Conservation (phyloP, 1,139 yeast species). For the Candida gigantensis region DNA sequence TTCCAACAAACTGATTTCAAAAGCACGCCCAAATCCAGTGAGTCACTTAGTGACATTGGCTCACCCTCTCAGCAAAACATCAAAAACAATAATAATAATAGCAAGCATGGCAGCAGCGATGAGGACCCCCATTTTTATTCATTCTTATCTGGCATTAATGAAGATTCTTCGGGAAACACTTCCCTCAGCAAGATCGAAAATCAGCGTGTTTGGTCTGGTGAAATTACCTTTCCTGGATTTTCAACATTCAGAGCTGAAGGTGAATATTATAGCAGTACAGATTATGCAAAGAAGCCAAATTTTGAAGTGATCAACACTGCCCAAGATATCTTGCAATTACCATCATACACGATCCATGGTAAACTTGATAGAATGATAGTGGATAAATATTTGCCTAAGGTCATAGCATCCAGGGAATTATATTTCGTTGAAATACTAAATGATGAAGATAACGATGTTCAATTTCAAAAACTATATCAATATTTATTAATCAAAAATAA, state of each 20-base stretch:
- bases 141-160: constrained; percentile 6
- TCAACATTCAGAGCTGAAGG: constrained; percentile 49
- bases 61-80: constrained; percentile 1
- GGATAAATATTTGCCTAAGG: constrained; percentile 54
- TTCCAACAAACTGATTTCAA: neutral
- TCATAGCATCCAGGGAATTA: constrained; percentile 48
- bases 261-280: constrained; percentile 42
- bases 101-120: neutral
- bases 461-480: constrained; percentile 51
- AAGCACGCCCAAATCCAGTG: constrained; percentile 8
- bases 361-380: constrained; percentile 57
- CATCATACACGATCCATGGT: constrained; percentile 58
- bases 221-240: constrained; percentile 55
- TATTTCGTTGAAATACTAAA: constrained; percentile 46
- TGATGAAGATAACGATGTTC: constrained; percentile 12
- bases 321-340: constrained; percentile 30
- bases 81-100: too few relatives aligned
- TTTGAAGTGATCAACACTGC: constrained; percentile 28
- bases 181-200: constrained; percentile 7
- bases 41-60: constrained; percentile 17
- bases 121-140: constrained; percentile 2
- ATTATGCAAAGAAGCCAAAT: constrained; percentile 29
- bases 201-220: constrained; percentile 54
- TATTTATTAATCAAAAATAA: constrained; percentile 53
- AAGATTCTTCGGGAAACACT: neutral